A percentile compares a stretch with the other conserved stretches of the same genome.
Evolutionary conservation across 2,329 filamentous ascomycete genomes (phyloP).

Genomic region (Aspergillus arachidicola): DNA sequence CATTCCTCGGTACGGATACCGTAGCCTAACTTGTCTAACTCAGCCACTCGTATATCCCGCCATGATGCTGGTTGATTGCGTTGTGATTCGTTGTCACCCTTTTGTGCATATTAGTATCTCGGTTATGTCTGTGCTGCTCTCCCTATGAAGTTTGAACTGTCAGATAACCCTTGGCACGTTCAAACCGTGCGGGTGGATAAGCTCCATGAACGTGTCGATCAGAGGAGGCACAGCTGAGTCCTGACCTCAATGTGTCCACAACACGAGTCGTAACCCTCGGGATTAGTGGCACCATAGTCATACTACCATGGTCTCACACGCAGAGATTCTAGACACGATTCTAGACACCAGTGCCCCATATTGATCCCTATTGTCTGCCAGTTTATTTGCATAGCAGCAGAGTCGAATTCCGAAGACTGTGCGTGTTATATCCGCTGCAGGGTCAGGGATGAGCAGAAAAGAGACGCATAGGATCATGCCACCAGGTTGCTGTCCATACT

Average conservation of each 20-base stretch:
- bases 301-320: not conserved
- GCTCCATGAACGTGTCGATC: not conserved
- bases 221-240: not conserved
- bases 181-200: not conserved
- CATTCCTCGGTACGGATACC: not conserved
- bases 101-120: not conserved
- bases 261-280: not conserved
- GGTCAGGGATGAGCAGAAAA: not conserved
- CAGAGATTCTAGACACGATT: not conserved
- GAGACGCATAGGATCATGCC: not conserved
- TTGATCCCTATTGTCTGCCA: not conserved
- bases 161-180: not conserved
- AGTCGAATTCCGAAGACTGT: not conserved
- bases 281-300: not conserved
- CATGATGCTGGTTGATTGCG: not conserved
- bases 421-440: not conserved
- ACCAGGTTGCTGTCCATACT: not conserved
- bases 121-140: slow-evolving; percentile 2
- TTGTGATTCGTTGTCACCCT: not conserved
- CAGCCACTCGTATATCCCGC: slow-evolving; percentile 4
- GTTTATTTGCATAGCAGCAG: not conserved
- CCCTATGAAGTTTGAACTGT: not conserved
- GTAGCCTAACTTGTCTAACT: not conserved
- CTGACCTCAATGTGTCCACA: not conserved
- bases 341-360: not conserved